phyloP scores from a whole-genome alignment of 495 filamentous ascomycete species.

The Lindgomyces ingoldianus region DNA sequence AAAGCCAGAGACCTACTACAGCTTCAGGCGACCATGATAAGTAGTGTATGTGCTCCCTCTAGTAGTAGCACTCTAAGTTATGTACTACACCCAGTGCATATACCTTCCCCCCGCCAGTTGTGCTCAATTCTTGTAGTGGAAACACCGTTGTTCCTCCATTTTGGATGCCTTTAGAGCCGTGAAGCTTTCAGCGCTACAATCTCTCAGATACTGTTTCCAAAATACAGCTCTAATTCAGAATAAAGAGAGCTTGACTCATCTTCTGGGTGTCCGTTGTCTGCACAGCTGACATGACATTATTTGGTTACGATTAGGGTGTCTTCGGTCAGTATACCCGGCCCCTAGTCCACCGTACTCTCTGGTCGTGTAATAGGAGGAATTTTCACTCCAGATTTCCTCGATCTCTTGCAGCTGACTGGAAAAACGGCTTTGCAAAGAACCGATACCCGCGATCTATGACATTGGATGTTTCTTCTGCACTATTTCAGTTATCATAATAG shows the following conservation, averaged over 20 bases:
- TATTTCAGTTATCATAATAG: conserved; percentile 59
- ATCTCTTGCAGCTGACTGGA: conserved; percentile 52
- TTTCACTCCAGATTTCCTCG: conserved; percentile 58
- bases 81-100: no score
- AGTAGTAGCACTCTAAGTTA: no score
- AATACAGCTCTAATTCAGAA: conserved; percentile 57
- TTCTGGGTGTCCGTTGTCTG: conserved; percentile 58
- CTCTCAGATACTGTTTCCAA: not conserved
- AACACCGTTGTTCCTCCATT: no score
- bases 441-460: conserved; percentile 66
- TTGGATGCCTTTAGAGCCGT: no score
- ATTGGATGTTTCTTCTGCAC: conserved; percentile 66
- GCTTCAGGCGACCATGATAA: no score
- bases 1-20: not conserved
- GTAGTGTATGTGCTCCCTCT: no score
- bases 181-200: no score
- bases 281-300: conserved; percentile 47
- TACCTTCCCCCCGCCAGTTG: not conserved
- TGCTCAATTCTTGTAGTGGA: no score
- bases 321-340: conserved; percentile 41
- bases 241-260: conserved; percentile 58
- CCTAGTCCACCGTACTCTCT: conserved; percentile 16
- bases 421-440: conserved; percentile 56
- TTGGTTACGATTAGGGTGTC: conserved; percentile 64
- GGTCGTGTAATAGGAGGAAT: conserved; percentile 54